Base-by-base conservation (phyloP, 2,329 filamentous ascomycete genomes). In the Cordyceps tenuipes region DNA sequence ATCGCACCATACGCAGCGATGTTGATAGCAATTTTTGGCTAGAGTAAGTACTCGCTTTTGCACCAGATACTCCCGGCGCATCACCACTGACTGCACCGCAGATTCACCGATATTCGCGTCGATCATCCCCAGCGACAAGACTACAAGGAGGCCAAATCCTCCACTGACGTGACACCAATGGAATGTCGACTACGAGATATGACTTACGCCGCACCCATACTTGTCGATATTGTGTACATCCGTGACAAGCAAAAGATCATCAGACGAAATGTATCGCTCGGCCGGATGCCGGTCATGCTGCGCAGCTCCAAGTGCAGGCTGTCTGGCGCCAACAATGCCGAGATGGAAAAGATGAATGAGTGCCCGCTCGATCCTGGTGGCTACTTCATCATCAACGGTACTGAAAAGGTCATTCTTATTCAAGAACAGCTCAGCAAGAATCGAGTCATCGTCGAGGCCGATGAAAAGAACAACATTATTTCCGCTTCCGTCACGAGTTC, bases 401-500 rank as follows among this genome's bases (percentile, higher is more conserved):
- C 95, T 21, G 94, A 99, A 73, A 99, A 99, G 78, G 94, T 99
- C 66, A 99, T 99, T 69, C 78, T 99, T 48, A 95, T 99, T 15
- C 94, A 99, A 73, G 95, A 99, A 71, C 94, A 99, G 76, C 79
- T 99, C 70, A 99, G 94, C 82, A 99, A 99, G 82, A 99, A 99
- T 75, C 86, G 94, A 77, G 90, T 99, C 68, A 97, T 99, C 71
- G 93, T 99, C 17, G 95, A 99, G 75, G 87, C 90, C 59, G 90
- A 93, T 68, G 82, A 87, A 57, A 96, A 96, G 76, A 97, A 97
- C 75, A 89, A 89, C 62, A 86, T 96, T 64, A 93, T 97, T 60
- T 90, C 93, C 66, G 94, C 95, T 43, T 97, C 94, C 1, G 94
- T 97, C 34, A 99, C 92, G 8, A 95, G 92, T 84, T 97, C 94